phyloP scores from a whole-genome alignment of 495 filamentous ascomycete species.

The Penicillium antarcticum region DNA sequence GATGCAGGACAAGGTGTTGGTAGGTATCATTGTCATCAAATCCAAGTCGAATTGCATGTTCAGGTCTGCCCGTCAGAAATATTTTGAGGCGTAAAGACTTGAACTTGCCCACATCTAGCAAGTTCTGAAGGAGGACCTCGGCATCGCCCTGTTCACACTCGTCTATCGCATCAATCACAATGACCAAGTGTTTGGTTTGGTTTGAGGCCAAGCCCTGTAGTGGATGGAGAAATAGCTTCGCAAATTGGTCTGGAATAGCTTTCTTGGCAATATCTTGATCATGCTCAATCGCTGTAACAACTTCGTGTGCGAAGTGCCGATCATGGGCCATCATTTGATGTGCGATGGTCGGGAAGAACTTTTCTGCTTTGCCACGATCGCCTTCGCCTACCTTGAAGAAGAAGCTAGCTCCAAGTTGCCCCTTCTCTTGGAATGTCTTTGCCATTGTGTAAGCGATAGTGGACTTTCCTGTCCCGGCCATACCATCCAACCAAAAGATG shows the following conservation, averaged over 20 bases:
- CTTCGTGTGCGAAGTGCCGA: constrained; percentile 18
- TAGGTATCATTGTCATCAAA: constrained; percentile 17
- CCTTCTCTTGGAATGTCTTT: neutral
- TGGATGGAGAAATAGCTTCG: constrained; percentile 45
- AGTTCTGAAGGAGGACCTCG: too few relatives aligned
- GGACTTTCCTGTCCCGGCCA: constrained; percentile 36
- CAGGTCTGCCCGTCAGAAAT: constrained; percentile 43
- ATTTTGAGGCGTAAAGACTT: constrained; percentile 19
- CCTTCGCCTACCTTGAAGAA: constrained; percentile 49
- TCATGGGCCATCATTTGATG: constrained; percentile 29
- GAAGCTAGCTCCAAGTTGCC: constrained; percentile 36
- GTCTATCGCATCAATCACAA: constrained; percentile 52
- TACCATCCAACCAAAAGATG: constrained; percentile 44
- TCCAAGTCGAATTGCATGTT: constrained; percentile 36
- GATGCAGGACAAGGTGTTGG: constrained; percentile 23
- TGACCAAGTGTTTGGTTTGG: constrained; percentile 12
- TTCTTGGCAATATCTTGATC: constrained; percentile 33
- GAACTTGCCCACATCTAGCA: too few relatives aligned
- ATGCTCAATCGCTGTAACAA: constrained; percentile 32
- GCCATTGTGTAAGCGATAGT: constrained; percentile 32
- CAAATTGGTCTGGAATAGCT: constrained; percentile 41
- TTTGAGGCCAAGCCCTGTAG: constrained; percentile 4
- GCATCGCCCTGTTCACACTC: constrained; percentile 44
- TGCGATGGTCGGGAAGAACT: constrained; percentile 43
- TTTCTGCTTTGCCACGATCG: constrained; percentile 33